Evolutionary conservation across 805 yeast species (phyloP), one percentile per base, ranked within the genome.

Genomic region (Clavispora asparagi): DNA sequence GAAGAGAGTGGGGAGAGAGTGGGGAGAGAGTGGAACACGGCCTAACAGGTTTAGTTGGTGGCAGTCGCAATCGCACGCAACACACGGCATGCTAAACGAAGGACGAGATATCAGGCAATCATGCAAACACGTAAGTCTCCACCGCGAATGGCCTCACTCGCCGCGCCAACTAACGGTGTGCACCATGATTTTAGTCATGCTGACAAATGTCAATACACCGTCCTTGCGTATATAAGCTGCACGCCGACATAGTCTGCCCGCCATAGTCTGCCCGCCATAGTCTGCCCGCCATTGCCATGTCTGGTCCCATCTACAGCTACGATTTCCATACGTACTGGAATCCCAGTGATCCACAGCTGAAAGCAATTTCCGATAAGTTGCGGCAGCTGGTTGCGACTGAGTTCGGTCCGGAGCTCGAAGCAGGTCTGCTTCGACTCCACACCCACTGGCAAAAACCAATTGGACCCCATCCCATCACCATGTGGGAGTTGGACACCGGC

Each of bases 391-490:
- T 79, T 3, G 56, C 61, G 28, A 43, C 57, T 42, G 76, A 73
- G 41, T 75, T 79, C 51, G 67, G 71, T 6, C 41, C 57, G 13
- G 80, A 77, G 43, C 60, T 74, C 27, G 70, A 58, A 26, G 49
- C 58, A 1, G 79, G 78, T 1, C 58, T 62, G 19, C 62, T 76
- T 10, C 54, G 78, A 45, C 67, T 77, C 4, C 67, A 70, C 59
- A 69, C 69, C 47, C 62, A 75, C 28, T 75, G 76, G 70, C 74
- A 73, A 33, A 59, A 61, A 38, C 75, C 80, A 25, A 56, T 80
- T 27, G 85, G 85, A 0, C 85, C 85, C 1, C 84, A 80, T 51
- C 81, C 83, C 0, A 62, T 73, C 28, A 73, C 68, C 33, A 80
- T 80, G 84, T 80, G 78, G 68, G 84, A 80, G 54, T 53, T 74